Base-by-base conservation (phyloP, 2,329 filamentous ascomycete genomes). In the Pyrenophora graminea region DNA sequence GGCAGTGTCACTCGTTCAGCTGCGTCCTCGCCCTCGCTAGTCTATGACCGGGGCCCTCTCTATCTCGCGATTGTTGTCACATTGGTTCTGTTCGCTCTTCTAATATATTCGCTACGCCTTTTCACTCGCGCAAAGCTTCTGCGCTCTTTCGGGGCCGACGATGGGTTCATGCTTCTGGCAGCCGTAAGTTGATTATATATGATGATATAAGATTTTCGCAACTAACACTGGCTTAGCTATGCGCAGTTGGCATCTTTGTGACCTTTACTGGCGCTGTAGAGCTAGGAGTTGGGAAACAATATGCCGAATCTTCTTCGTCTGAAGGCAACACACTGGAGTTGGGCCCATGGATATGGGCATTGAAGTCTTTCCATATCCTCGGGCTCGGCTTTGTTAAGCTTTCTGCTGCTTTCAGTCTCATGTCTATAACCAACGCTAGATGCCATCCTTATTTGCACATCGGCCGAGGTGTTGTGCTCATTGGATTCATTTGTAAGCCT, bases 141-240 rank as follows among this genome's bases (percentile, higher is more conserved):
- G 43, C 77, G 73, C 23, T 77, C 74, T 43, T 70, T 77, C 40
- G 78, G 77, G n/a, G 65, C 74, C 50, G 81, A 83, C 70, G 80
- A 82, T 59, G 76, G 71, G 49, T 52, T 77, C 3, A 78, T 80
- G 50, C 32, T 75, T 1, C 55, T 64, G 4, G 74, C 78, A 4
- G 68, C 69, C 61, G 70, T 79, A 54, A 49, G 25, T 32, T 58
- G 7, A 40, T 34, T 12, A 42, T 40, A 15, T 49, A 47, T 2
- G 13, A 3, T 4, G 9, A 7, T 6, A 19, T n/a, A 18, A 33
- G 3, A 33, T 10, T 21, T 12, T 15, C 12, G 17, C 1, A 8
- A 17, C 49, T 51, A 13, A 51, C 33, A 19, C 15, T 13, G 17
- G 4, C 17, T 13, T n/a, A 48, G 49, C 3, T 51, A 18, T 51